Evolutionary conservation across 345 rosid species (phyloP), one percentile per base, ranked within the genome.

Genomic region (Salix udensis): DNA sequence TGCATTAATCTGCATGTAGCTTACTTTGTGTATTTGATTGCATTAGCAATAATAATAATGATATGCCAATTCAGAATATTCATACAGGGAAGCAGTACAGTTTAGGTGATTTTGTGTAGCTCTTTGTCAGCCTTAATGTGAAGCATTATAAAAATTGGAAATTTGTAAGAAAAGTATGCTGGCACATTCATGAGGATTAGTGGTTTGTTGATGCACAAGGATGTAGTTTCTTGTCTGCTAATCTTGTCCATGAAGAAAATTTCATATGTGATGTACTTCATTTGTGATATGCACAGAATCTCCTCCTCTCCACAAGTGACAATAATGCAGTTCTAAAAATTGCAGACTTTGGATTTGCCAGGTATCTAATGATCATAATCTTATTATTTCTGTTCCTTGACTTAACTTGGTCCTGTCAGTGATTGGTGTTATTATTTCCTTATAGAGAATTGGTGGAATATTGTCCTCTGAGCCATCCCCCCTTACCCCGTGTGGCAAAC

Each of bases 301-400:
- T 96, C 85, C 97, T 96, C 74, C 94, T 96, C 72, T 87, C 91
- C 74, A 82, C 90, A 73, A 91, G 81, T 72, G 93, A 88, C 34
- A 74, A 82, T 68, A 85, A 77, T 78, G 90, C 94, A 69, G 85
- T 82, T 78, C 78, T 96, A 85, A 96, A 92, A 92, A 94, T 96
- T 80, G 99, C 99, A 5, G 99, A 96, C 84, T 96, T 96, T 85
- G 98, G 99, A 84, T 96, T 96, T 88, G 99, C 99, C 68, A 94
- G 99, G 99, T 94, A 88, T 77, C 65, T 75, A 60, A 62, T 40
- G 9, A 39, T 67, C 23, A 65, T 76, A 70, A 72, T 74, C 26
- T 55, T 40, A 24, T 18, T 69, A 16, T 76, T n/a, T 28, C 3
- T 12, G 16, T 65, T 4, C 26, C 18, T 53, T 30, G 11, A 21